Evolutionary conservation across 2,329 filamentous ascomycete species (phyloP).

Genomic region (Monilinia laxa): DNA sequence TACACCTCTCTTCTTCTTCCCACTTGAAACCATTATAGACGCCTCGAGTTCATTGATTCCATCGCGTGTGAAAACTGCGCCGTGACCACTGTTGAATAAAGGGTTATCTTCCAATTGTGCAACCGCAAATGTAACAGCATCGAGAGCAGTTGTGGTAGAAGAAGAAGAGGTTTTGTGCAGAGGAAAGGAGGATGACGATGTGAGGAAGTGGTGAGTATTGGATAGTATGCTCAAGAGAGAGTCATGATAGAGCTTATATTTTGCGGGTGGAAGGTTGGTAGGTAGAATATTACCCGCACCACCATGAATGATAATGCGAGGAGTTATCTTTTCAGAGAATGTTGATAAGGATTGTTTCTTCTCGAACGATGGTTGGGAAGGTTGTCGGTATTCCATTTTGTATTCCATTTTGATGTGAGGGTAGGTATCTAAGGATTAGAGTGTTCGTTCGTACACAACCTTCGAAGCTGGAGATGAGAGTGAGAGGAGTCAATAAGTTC

Average conservation of each 20-base stretch:
- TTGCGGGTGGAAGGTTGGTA: slow-evolving; percentile 55
- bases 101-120: slow-evolving; percentile 73
- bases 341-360: slow-evolving; percentile 16
- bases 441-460: not conserved
- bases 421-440: not conserved
- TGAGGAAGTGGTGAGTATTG: slow-evolving; percentile 45
- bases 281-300: slow-evolving; percentile 70
- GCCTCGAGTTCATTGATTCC: slow-evolving; percentile 86
- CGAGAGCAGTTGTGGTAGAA: slow-evolving; percentile 55
- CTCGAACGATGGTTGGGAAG: slow-evolving; percentile 7
- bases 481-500: slow-evolving; percentile 4
- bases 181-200: slow-evolving; percentile 59
- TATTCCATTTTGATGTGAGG: slow-evolving; percentile 13
- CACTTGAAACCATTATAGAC: slow-evolving; percentile 78
- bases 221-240: slow-evolving; percentile 63
- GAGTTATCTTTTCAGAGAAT: slow-evolving; percentile 25
- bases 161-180: slow-evolving; percentile 43
- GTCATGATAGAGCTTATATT: slow-evolving; percentile 57
- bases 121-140: slow-evolving; percentile 74
- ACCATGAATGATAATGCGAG: slow-evolving; percentile 49
- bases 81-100: slow-evolving; percentile 81
- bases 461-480: not conserved
- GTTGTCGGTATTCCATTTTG: slow-evolving; percentile 32
- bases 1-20: slow-evolving; percentile 71
- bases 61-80: slow-evolving; percentile 81